Percentiles rank a stretch among this genome's conserved stretches.
These are phyloP conservation scores for Panicum hallii DNA, from an alignment of 202 grass and related monocot genomes.

Conservation along the genomic window DNA sequence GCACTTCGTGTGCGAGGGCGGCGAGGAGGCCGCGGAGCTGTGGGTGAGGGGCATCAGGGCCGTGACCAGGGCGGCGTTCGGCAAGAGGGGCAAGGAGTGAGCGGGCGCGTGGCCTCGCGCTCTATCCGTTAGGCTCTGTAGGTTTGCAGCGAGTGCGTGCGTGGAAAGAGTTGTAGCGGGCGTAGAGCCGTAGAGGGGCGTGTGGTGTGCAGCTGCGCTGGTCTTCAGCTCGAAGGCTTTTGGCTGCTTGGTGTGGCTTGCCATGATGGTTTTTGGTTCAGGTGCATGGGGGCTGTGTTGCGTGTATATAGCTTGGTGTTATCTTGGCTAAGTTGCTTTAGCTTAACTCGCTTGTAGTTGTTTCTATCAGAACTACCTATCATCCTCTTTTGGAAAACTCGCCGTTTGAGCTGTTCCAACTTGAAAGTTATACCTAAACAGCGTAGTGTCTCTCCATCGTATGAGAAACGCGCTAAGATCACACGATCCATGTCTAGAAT, in stretches of 20 bases:
- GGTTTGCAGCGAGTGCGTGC: slow-evolving; percentile 42
- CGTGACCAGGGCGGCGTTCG: slow-evolving; percentile 55
- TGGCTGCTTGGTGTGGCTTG: slow-evolving; percentile 49
- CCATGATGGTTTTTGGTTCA: slow-evolving; percentile 62
- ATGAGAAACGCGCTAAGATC: too few relatives aligned
- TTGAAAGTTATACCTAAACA: neutral
- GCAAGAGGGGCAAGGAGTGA: slow-evolving; percentile 49
- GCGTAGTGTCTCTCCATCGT: neutral
- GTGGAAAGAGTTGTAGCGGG: slow-evolving; percentile 51
- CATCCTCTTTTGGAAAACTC: neutral
- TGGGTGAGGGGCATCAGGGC: slow-evolving; percentile 87
- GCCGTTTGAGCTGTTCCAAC: neutral
- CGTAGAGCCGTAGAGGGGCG: neutral
- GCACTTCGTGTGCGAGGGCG: slow-evolving; percentile 86
- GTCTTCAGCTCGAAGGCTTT: slow-evolving; percentile 67
- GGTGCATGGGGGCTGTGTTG: slow-evolving; percentile 38
- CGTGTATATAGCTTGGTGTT: slow-evolving; percentile 41
- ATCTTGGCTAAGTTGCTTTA: slow-evolving; percentile 46
- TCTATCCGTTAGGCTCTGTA: slow-evolving; percentile 37
- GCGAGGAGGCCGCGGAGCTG: slow-evolving; percentile 74
- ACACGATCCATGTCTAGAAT: too few relatives aligned
- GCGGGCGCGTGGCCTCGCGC: neutral
- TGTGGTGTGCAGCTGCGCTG: slow-evolving; percentile 20
- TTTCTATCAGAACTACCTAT: slow-evolving; percentile 22
- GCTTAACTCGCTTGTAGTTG: slow-evolving; percentile 22